Base-by-base conservation (phyloP, 306 rosid genomes). In the Ormosia emarginata region DNA sequence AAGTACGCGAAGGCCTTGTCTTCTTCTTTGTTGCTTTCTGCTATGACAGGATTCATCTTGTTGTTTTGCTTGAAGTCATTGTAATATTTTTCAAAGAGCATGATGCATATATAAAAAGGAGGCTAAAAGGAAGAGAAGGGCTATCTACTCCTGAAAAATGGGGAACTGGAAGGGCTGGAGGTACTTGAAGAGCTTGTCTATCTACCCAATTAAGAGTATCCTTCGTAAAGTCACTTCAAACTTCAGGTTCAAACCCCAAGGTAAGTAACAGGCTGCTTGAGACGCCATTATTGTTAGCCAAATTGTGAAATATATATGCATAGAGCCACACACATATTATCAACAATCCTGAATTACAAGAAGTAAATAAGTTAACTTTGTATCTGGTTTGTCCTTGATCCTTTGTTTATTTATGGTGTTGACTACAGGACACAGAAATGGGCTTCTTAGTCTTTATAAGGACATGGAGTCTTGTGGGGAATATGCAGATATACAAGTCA, bases 381-480 rank as follows among this genome's bases (percentile, higher is more conserved):
- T 63, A 36, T 77, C 41, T 67, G 46, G 44, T 29, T 47, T 53
- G 17, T 67, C 40, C 12, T 61, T 82, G 71, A 82, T 67, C 34
- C 57, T 52, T 3, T 34, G 40, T 76, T 76, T 61, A 50, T 46
- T 15, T 47, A 12, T 83, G 75, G 50, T 67, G 8, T 55, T 80
- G 73, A 70, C 12, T 53, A 87, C 89, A 90, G 96, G 91, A 69
- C 75, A 79, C 3, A 70, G 84, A 37, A 83, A 89, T 82, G 97
- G 92, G 69, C 88, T 93, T 66, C 63, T 87, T 41, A 79, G 46
- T 84, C 91, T 95, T 11, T 85, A 86, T 75, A 89, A 93, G 79
- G 98, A 95, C 72, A 86, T 93, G 85, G 94, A 93, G 58, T 90
- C 93, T 55, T 89, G 90, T 63, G 88, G 94, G 3, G 99, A 93